Conservation (phyloP, 1,284 basidiomycete species). For the Tilletia setariae region DNA sequence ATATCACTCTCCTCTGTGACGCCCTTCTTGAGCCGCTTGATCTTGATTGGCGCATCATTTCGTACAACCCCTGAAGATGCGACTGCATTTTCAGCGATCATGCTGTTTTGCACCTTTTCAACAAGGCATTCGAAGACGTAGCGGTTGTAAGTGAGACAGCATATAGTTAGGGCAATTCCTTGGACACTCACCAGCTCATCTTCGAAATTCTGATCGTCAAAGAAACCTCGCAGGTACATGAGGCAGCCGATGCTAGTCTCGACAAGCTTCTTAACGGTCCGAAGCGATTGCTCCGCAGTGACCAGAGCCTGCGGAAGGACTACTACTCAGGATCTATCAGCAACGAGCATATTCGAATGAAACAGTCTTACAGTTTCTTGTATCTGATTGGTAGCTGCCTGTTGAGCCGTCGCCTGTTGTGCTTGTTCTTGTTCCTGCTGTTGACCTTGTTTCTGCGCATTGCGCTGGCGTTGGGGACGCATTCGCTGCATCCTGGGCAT, state of each 20-base stretch:
- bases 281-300: slow-evolving; percentile 3
- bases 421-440: not conserved
- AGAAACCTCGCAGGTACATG: slow-evolving; percentile 15
- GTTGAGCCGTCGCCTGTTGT: not conserved
- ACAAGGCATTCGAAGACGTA: not conserved
- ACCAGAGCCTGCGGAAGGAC: not conserved
- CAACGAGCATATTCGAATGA: not conserved
- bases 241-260: slow-evolving; percentile 17
- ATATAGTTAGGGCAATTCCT: no score
- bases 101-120: not conserved
- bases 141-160: no score
- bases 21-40: slow-evolving; percentile 15
- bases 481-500: not conserved
- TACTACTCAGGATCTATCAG: not conserved
- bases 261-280: slow-evolving; percentile 13
- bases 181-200: not conserved
- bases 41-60: slow-evolving; percentile 13
- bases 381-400: no score
- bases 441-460: slow-evolving; percentile 1
- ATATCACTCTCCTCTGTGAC: slow-evolving; percentile 2
- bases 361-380: not conserved
- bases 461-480: not conserved
- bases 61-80: not conserved
- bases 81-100: not conserved
- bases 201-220: slow-evolving; percentile 15